Base-by-base conservation (phyloP, 1,139 yeast species). In the Kazachstania sp. region DNA sequence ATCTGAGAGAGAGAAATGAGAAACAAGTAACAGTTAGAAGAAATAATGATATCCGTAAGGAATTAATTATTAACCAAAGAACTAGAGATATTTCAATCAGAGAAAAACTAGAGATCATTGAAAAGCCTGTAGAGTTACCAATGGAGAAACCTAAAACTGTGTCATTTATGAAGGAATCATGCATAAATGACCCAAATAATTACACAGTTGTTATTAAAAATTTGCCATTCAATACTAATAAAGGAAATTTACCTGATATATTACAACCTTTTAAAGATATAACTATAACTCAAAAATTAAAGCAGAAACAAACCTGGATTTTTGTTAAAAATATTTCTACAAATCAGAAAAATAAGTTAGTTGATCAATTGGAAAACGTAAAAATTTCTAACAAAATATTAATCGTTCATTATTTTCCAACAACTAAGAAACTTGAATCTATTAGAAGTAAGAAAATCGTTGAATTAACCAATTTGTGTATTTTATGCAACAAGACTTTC, bases 1-100 rank as follows among this genome's bases (percentile, higher is more conserved):
- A 23, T 18, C 8, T n/a, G 13, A 38, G 46, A 32, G 13, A 57
- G 71, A 3, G 20, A 8, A 19, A 4, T 9, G 28, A 26, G 4
- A 9, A 20, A 20, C 19, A 12, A 8, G 13, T 12, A 13, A 18
- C 4, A 3, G n/a, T 13, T 3, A 15, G 7, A 6, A n/a, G 20
- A 2, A 15, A 16, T 6, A 15, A 12, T 16, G 23, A 26, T 13
- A 20, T 8, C n/a, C 8, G n/a, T 20, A 38, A 28, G n/a, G 40
- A 38, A 4, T 8, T 37, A 8, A 23, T 37, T 37, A 23, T 37
- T 5, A 20, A 23, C n/a, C 36, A 16, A 13, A 9, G 4, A 6
- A 32, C 36, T 7, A 19, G 18, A 23, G 39, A 20, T 11, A 23
- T 20, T n/a, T 23, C 16, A 20, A 3, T 37, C 11, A 20, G 18